phyloP scores from a whole-genome alignment of 306 rosid species.

The Prunus mongolica region DNA sequence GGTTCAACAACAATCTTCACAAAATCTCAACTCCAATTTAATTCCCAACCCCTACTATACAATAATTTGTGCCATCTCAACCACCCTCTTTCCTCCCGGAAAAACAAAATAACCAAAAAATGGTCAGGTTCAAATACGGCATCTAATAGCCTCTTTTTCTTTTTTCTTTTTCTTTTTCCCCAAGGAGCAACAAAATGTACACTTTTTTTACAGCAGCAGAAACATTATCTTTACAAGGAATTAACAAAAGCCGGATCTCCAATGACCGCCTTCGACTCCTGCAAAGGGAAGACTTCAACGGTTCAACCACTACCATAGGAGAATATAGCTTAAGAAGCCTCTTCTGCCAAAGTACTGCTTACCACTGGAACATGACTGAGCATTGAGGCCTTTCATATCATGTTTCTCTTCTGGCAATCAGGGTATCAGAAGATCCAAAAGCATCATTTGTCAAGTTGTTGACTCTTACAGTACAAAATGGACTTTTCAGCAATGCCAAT shows the following conservation, averaged over 20 bases:
- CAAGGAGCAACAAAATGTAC: conserved; percentile 9
- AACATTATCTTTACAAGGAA: conserved; percentile 12
- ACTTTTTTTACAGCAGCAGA: conserved; percentile 26
- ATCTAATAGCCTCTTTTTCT: no score
- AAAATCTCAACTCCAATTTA: conserved; percentile 11
- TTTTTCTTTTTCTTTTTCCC: no score
- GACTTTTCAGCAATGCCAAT: neutral
- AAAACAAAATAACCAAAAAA: neutral
- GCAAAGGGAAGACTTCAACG: conserved; percentile 2
- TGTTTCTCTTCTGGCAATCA: conserved; percentile 5
- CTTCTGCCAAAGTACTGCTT: neutral
- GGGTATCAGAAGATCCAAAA: conserved; percentile 3
- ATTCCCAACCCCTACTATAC: conserved; percentile 32
- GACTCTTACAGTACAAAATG: neutral
- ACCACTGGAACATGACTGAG: conserved; percentile 8
- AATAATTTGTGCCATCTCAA: conserved; percentile 7
- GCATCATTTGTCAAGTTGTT: neutral
- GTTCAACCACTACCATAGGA: no score
- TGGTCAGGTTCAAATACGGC: neutral
- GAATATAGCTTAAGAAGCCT: conserved; percentile 7
- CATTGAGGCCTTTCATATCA: neutral
- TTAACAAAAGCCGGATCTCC: conserved; percentile 21
- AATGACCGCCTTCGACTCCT: neutral
- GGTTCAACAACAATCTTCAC: conserved; percentile 13
- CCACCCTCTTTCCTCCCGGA: conserved; percentile 22